Evolutionary conservation across 2,329 filamentous ascomycete species (phyloP).

Genomic region (Cercospora sojina): DNA sequence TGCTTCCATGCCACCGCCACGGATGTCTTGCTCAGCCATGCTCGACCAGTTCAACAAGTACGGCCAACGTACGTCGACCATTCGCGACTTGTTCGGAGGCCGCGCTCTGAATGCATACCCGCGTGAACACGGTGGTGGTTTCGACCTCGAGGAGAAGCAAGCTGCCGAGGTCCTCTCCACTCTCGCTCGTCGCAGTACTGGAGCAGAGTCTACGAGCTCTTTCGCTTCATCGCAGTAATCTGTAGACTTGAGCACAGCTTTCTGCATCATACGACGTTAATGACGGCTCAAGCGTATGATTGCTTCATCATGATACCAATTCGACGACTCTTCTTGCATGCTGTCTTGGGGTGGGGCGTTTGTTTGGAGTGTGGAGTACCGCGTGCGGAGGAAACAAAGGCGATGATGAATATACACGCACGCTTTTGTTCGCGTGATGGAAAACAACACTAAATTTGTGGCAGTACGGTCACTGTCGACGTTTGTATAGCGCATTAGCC

Average conservation of each 20-base stretch:
- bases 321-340: neutral
- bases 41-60: constrained; percentile 28
- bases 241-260: neutral
- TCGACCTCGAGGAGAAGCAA: constrained; percentile 26
- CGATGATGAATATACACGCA: neutral
- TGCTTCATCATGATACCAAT: neutral
- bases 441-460: neutral
- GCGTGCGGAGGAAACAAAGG: neutral
- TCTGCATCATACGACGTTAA: neutral
- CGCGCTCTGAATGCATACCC: constrained; percentile 24
- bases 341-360: neutral
- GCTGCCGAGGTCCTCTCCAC: constrained; percentile 25
- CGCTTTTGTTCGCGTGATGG: neutral
- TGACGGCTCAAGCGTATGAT: neutral
- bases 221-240: constrained; percentile 3
- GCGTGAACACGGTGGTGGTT: constrained; percentile 17
- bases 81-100: constrained; percentile 26
- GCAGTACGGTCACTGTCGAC: neutral
- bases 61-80: constrained; percentile 26
- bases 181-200: constrained; percentile 20
- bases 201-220: constrained; percentile 12
- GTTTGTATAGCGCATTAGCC: neutral
- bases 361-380: neutral
- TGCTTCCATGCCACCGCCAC: constrained; percentile 20
- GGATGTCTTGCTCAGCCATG: constrained; percentile 26